A percentile compares a stretch with the other conserved stretches of the same genome.
Evolutionary conservation across 352 stramenopile species (phyloP).

Genomic region (Pythium monospermum): DNA sequence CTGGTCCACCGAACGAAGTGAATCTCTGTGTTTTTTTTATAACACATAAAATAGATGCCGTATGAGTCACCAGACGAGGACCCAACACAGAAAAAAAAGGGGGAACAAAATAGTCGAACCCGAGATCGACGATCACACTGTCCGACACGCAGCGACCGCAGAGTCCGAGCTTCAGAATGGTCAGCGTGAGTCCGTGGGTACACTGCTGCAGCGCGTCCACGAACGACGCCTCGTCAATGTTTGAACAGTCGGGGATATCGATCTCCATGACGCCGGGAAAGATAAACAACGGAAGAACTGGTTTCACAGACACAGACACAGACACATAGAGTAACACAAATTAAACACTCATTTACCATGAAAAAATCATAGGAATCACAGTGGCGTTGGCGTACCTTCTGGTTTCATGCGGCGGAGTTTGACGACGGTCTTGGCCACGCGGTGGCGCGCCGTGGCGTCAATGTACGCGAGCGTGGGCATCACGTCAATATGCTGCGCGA

Average conservation of each 20-base stretch:
- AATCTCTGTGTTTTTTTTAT: conserved; percentile 23
- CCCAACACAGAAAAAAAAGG: too few relatives aligned
- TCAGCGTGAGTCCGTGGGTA: conserved; percentile 36
- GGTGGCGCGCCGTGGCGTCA: conserved; percentile 51
- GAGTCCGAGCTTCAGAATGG: conserved; percentile 57
- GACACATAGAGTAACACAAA: neutral
- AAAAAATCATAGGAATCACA: neutral
- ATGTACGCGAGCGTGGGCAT: conserved; percentile 71
- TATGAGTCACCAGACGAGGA: too few relatives aligned
- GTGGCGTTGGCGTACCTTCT: conserved; percentile 35
- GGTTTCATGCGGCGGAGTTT: conserved; percentile 55
- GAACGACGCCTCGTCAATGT: conserved; percentile 66
- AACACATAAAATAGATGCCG: neutral
- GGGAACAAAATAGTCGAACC: too few relatives aligned
- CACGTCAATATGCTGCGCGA: conserved; percentile 61
- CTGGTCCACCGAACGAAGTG: conserved; percentile 57
- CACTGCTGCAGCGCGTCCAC: conserved; percentile 49
- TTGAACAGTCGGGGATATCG: conserved; percentile 78
- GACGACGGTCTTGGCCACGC: conserved; percentile 50
- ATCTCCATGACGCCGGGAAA: conserved; percentile 79
- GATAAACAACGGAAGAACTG: conserved; percentile 75
- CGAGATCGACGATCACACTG: conserved; percentile 62
- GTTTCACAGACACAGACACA: neutral
- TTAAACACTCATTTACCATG: neutral
- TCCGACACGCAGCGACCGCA: conserved; percentile 75